Base-by-base conservation (phyloP, 352 stramenopile genomes). In the Phytophthora cryptogea region DNA sequence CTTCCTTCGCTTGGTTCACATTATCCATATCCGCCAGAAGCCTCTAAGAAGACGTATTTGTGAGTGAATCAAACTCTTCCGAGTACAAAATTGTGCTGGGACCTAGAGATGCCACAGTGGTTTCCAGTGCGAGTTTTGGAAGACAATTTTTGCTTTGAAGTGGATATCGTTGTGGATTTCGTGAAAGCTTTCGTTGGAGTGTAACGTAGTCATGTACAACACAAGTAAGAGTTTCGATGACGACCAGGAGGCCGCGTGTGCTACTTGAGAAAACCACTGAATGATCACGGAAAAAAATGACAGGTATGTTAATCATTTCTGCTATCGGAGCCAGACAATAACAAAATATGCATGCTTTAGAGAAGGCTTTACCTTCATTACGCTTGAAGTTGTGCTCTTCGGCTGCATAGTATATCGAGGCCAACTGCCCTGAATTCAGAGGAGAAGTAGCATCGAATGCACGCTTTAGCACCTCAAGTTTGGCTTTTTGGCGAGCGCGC, bases 171-270 rank as follows among this genome's bases (percentile, higher is more conserved):
- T 53, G 37, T 26, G 16, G 26, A 4, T 6, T 54, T 33, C 33
- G 16, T 23, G 45, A 33, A 8, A 11, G 35, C 27, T 49, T 62
- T 33, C 30, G 57, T 41, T 80, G 64, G 14, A 85, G 48, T 17
- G 50, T 59, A n/a, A 85, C 63, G 9, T 45, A 49, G 26, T 82
- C 70, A 26, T 83, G 76, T 5, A 83, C 68, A 32, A 86, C 53
- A n/a, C 74, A 77, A 16, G 51, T 37, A 7, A 74, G 74, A 10
- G 63, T 74, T 45, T 76, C 54, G 27, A 86, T 66, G 4, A 86
- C 49, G 31, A 82, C 64, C 1, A 82, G 54, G 6, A 48, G 68
- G 3, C 65, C 69, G 5, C 43, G 32, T 23, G 56, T 69, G 10
- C 59, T 59, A 7, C 17, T 58, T n/a, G 58, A 63, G 4, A 59